Evolutionary conservation across 2,329 filamentous ascomycete species (phyloP), one percentile per base, ranked within the genome.

Genomic region (Scortechinia acanthostroma): DNA sequence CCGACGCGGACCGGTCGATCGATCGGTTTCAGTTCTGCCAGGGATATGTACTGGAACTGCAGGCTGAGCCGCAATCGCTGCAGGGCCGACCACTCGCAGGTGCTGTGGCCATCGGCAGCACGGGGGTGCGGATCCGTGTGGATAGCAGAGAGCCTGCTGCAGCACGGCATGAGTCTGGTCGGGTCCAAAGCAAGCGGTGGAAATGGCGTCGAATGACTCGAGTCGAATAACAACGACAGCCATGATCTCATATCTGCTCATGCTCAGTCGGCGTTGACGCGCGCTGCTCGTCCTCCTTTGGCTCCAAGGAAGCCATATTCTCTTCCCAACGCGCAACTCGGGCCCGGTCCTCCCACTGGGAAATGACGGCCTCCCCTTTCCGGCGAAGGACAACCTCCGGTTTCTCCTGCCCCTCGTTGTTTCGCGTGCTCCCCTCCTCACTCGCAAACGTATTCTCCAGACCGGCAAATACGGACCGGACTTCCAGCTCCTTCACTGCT

Each of bases 291-390:
- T 50, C 28, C 28, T 60, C 55, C 46, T 58, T 62, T 53, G 53
- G 51, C 49, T 64, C 61, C 43, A 64, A 48, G 1, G 55, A 52
- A 22, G 61, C 61, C 59, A 65, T 62, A 43, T 57, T 60, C 52
- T 59, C 56, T 48, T 64, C 62, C 62, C 62, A 65, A n/a, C 45
- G 47, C 21, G 60, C 53, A n/a, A 64, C 57, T 4, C 42, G 28
- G 17, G 60, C 58, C 42, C 47, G 51, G 10, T 45, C 51, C 46
- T 64, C 61, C 61, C 61, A 64, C 37, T 37, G 43, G 3, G 52
- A 48, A 15, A 65, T 42, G 3, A 55, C 57, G 20, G 19, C 37
- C 23, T 62, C 58, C 1, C 60, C 62, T 47, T 57, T 59, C 33
- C 47, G 47, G 17, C 47, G 49, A 2, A 64, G 46, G 42, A 53